phyloP scores from a whole-genome alignment of 2,329 filamentous ascomycete genomes.

The Paecilomyces sp. region DNA sequence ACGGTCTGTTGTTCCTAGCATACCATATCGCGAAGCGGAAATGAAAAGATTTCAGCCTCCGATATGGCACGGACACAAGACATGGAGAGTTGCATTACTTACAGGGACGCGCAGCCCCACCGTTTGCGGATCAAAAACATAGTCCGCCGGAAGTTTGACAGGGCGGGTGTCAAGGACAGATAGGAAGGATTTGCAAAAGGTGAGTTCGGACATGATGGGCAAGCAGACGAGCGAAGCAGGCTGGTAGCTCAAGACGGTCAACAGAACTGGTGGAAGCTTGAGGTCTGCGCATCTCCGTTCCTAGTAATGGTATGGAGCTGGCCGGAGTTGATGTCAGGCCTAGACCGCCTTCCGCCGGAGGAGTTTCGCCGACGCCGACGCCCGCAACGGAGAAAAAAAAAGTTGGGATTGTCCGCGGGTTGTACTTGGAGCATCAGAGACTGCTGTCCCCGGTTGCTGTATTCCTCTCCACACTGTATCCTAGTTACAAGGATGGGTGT shows the following conservation, averaged over 20 bases:
- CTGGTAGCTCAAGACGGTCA: neutral
- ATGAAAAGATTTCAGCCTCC: neutral
- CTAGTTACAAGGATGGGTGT: slow-evolving; percentile 61
- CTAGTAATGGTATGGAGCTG: neutral
- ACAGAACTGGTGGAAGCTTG: neutral
- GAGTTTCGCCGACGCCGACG: neutral
- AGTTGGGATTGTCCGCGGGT: neutral
- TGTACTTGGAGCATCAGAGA: neutral
- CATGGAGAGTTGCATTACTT: slow-evolving; percentile 26
- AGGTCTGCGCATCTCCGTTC: neutral
- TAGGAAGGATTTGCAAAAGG: slow-evolving; percentile 80
- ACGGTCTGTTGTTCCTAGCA: neutral
- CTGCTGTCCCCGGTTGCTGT: neutral
- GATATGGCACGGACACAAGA: neutral
- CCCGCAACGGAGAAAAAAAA: neutral
- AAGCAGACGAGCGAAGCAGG: neutral
- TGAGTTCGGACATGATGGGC: slow-evolving; percentile 65
- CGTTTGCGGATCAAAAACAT: slow-evolving; percentile 77
- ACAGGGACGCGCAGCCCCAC: slow-evolving; percentile 74
- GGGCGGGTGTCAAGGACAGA: slow-evolving; percentile 70
- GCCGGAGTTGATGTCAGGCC: neutral
- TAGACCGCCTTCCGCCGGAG: neutral
- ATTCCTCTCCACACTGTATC: neutral
- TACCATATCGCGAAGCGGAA: neutral
- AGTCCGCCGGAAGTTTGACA: slow-evolving; percentile 75